Evolutionary conservation across 495 filamentous ascomycete genomes (phyloP).

Genomic region (Xylaria sp.): DNA sequence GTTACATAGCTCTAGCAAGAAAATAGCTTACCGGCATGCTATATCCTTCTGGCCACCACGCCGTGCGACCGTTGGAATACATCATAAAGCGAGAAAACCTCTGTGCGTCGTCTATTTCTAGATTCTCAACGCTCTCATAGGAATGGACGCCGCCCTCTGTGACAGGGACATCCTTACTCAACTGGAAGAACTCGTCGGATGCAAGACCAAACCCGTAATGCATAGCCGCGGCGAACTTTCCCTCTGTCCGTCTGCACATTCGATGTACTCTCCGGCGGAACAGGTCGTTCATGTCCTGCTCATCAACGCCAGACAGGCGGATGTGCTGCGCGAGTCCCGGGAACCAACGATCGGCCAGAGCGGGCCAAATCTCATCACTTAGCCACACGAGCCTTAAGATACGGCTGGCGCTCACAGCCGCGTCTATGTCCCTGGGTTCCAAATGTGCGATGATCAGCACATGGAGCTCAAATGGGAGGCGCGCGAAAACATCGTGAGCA

Average conservation of each 20-base stretch:
- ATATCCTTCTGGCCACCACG: constrained; percentile 42
- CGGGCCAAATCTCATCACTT: constrained; percentile 42
- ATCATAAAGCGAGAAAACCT: constrained; percentile 41
- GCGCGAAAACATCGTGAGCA: constrained; percentile 34
- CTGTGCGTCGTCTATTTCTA: constrained; percentile 30
- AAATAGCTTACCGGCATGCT: constrained; percentile 30
- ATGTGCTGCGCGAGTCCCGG: constrained; percentile 35
- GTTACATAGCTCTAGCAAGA: background rate
- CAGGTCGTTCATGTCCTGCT: constrained; percentile 28
- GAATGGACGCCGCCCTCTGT: constrained; percentile 39
- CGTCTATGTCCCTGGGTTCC: constrained; percentile 35
- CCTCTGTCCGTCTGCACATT: constrained; percentile 33
- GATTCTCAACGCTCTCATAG: constrained; percentile 34
- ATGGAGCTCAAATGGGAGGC: constrained; percentile 42
- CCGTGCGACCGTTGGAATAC: constrained; percentile 38
- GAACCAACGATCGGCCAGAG: constrained; percentile 37
- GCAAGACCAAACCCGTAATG: constrained; percentile 37
- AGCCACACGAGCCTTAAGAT: constrained; percentile 37
- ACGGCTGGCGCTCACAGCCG: constrained; percentile 32
- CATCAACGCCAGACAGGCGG: constrained; percentile 24
- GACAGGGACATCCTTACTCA: constrained; percentile 34
- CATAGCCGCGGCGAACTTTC: constrained; percentile 36
- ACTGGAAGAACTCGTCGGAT: constrained; percentile 36
- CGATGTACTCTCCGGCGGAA: constrained; percentile 35
- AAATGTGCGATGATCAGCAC: constrained; percentile 33